Evolutionary conservation across 768 basidiomycete species (phyloP).

Genomic region (Leccinum rimulosum): DNA sequence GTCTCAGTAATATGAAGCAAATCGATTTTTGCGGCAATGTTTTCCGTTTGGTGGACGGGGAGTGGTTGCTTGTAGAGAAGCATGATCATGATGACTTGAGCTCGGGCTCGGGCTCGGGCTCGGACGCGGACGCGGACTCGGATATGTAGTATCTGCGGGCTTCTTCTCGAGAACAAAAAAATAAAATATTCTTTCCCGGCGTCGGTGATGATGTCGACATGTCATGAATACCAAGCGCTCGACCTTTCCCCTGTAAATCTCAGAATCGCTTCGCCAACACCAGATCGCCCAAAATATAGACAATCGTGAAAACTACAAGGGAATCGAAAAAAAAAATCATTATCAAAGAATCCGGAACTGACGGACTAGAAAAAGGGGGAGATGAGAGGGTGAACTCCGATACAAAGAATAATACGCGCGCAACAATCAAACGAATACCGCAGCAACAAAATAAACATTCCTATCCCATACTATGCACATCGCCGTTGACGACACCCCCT

Average conservation of each 20-base stretch:
- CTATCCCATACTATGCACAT: slow-evolving; percentile 17
- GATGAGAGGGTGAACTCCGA: neutral
- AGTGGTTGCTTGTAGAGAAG: no score
- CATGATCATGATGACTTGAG: no score
- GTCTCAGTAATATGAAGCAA: no score
- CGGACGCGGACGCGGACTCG: no score
- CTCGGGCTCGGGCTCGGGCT: no score
- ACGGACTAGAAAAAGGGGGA: neutral
- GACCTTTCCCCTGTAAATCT: neutral
- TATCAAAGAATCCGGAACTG: neutral
- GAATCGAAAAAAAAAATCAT: neutral
- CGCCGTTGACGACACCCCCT: slow-evolving; percentile 20
- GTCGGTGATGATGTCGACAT: neutral
- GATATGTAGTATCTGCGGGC: no score
- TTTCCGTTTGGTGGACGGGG: no score
- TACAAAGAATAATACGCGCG: neutral
- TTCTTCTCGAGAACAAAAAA: neutral
- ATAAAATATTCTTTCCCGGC: neutral
- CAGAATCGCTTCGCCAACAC: neutral
- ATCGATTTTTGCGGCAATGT: no score
- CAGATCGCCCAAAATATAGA: neutral
- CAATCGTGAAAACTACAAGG: neutral
- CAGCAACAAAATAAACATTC: neutral
- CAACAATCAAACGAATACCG: neutral
- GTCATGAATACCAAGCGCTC: neutral